Base-by-base conservation (phyloP, 1,139 yeast species). In the Kodamaea arcana region DNA sequence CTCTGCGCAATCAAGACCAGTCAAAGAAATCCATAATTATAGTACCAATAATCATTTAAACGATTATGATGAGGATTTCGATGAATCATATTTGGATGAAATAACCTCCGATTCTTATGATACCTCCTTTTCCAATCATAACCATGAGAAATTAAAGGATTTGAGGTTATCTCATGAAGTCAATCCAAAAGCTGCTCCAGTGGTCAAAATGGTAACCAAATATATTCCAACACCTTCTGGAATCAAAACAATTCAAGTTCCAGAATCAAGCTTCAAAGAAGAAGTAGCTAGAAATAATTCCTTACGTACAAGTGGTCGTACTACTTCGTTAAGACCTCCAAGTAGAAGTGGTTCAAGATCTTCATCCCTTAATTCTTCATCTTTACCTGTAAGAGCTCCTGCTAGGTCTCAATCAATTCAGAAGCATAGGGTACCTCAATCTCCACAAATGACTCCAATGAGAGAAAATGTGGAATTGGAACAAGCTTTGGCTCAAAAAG, bases 221-320 rank as follows among this genome's bases (percentile, higher is more conserved):
- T 70, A 69, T 45, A 61, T 70, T 29, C 76, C 76, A 10, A 69
- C 75, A 11, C 69, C 74, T 3, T 68, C 60, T 24, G 76, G 76
- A 21, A 68, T 70, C 42, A 65, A 68, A 42, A 50, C 69, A n/a
- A 55, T 70, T 14, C 75, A 70, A 42, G 76, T 70, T 7, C 75
- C 75, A 0, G 72, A 65, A 41, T 50, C 56, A 8, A 54, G 54
- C 30, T 50, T 65, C 37, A 56, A 64, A 33, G 54, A 61, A 43
- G 74, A 69, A 41, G 55, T 70, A 12, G 63, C 65, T 1, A 49
- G 75, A 31, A 58, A 58, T 35, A 70, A 70, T 45, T 65, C 72
- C 6, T 58, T 69, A 35, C 53, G 74, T 24, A 51, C 65, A 3
- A 65, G 51, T 32, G 48, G 58, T 30, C 51, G 67, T 37, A 42